These are phyloP conservation scores for Xylariales sp. DNA, from an alignment of 2,329 filamentous ascomycete species.

Conservation along the genomic window DNA sequence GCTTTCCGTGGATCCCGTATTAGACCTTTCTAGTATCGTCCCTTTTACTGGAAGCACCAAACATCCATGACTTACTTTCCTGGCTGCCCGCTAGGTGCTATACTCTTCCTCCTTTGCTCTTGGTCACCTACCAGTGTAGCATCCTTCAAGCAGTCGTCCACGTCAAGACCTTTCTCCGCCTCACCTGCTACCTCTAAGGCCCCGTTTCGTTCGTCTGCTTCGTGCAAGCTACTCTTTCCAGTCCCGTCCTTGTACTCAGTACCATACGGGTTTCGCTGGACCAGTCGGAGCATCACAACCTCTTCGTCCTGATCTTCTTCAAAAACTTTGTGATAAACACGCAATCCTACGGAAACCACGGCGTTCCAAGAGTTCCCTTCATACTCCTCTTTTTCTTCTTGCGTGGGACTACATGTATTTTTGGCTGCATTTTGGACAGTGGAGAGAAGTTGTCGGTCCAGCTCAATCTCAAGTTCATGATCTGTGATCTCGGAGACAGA, in stretches of 20 bases:
- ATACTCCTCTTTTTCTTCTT: constrained; percentile 50
- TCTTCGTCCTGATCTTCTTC: constrained; percentile 26
- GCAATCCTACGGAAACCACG: constrained; percentile 55
- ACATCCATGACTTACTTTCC: background rate
- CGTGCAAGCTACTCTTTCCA: constrained; percentile 12
- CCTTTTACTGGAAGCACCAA: no score
- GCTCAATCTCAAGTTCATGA: constrained; percentile 30
- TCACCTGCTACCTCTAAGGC: constrained; percentile 21
- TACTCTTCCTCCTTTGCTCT: constrained; percentile 25
- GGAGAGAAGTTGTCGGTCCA: constrained; percentile 16
- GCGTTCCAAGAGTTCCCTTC: constrained; percentile 59
- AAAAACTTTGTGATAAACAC: constrained; percentile 51
- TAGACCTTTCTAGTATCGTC: no score
- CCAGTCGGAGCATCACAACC: constrained; percentile 32
- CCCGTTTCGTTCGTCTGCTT: constrained; percentile 17
- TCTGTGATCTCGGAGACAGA: constrained; percentile 35
- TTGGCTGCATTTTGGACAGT: no score
- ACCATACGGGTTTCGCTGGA: constrained; percentile 31
- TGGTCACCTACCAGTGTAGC: constrained; percentile 22
- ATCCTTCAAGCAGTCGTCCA: constrained; percentile 29
- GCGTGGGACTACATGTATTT: constrained; percentile 18
- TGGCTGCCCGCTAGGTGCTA: constrained; percentile 12
- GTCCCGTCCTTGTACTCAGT: constrained; percentile 20
- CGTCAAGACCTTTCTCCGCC: constrained; percentile 29
- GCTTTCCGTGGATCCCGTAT: no score